Evolutionary conservation across 129 eudicot species (phyloP).

Genomic region (Glebionis coronaria): DNA sequence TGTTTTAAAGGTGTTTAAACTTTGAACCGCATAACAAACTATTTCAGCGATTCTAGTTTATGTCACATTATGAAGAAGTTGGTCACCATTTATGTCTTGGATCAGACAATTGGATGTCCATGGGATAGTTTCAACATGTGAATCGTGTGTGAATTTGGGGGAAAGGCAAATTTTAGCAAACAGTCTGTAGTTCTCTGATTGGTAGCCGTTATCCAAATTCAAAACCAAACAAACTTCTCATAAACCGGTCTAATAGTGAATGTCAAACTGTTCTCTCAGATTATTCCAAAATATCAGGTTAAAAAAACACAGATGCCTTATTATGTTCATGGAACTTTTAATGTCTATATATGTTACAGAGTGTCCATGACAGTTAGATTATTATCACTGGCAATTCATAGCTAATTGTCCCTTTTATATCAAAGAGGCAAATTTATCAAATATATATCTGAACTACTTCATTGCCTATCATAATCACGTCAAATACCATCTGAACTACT

Average conservation of each 20-base stretch:
- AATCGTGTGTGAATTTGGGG: not conserved
- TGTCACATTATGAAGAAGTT: not conserved
- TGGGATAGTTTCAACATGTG: not conserved
- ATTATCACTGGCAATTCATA: not conserved
- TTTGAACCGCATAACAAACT: not conserved
- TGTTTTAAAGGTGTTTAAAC: not conserved
- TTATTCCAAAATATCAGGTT: too few relatives aligned
- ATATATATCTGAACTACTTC: too few relatives aligned
- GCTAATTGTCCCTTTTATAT: not conserved
- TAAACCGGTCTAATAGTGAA: too few relatives aligned
- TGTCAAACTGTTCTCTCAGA: too few relatives aligned
- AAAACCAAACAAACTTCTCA: too few relatives aligned
- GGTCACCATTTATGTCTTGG: not conserved
- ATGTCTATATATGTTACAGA: too few relatives aligned
- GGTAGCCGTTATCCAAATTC: too few relatives aligned
- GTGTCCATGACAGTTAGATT: too few relatives aligned
- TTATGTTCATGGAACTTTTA: too few relatives aligned
- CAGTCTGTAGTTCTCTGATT: too few relatives aligned
- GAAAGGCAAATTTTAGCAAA: constrained; percentile 1
- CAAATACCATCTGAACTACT: not conserved
- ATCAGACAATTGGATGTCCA: not conserved
- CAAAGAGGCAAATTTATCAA: too few relatives aligned
- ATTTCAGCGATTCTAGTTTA: not conserved
- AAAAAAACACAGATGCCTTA: too few relatives aligned
- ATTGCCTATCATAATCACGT: not conserved